A percentile compares a stretch with the other conserved stretches of the same genome.
Evolutionary conservation across 768 basidiomycete genomes (phyloP).

Genomic region (Amanita thiersii): DNA sequence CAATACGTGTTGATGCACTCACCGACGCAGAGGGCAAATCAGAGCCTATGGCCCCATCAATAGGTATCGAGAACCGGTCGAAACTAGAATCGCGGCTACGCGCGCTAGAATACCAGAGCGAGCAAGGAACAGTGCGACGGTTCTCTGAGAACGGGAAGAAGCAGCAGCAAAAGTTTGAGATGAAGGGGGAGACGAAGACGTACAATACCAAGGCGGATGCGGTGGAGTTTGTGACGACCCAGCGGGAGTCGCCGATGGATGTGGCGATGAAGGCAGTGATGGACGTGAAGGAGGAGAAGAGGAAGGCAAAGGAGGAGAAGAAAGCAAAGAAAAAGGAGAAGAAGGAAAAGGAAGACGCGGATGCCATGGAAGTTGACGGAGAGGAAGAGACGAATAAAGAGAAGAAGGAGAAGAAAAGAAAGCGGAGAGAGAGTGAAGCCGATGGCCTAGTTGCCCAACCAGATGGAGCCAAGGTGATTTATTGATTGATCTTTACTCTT

Average conservation of each 20-base stretch:
- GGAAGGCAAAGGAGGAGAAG: conserved; percentile 70
- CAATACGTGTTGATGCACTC: conserved; percentile 95
- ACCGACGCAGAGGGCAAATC: conserved; percentile 90
- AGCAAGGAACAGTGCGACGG: conserved; percentile 63
- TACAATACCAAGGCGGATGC: conserved; percentile 87
- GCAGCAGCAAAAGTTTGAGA: conserved; percentile 76
- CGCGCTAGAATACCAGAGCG: conserved; percentile 77
- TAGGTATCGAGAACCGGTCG: conserved; percentile 89
- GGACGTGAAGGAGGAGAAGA: conserved; percentile 87
- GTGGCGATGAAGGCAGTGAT: conserved; percentile 64
- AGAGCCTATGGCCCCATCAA: conserved; percentile 68
- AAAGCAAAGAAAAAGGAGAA: conserved; percentile 61
- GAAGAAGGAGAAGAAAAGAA: conserved; percentile 34
- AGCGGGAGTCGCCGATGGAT: conserved; percentile 71
- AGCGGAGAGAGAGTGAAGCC: conserved; percentile 52
- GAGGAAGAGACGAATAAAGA: conserved; percentile 18
- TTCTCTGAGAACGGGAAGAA: conserved; percentile 46
- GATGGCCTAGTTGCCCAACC: conserved; percentile 23
- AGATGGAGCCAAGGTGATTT: conserved; percentile 25
- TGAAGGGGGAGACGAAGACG: conserved; percentile 66
- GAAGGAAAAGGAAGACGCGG: conserved; percentile 30
- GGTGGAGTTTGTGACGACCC: conserved; percentile 78
- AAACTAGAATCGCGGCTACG: conserved; percentile 94
- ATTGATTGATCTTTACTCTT: conserved; percentile 8
- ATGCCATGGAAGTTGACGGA: conserved; percentile 38